These are phyloP conservation scores for Scheffersomyces ergatensis DNA, from an alignment of 805 yeast genomes.

Conservation along the genomic window DNA sequence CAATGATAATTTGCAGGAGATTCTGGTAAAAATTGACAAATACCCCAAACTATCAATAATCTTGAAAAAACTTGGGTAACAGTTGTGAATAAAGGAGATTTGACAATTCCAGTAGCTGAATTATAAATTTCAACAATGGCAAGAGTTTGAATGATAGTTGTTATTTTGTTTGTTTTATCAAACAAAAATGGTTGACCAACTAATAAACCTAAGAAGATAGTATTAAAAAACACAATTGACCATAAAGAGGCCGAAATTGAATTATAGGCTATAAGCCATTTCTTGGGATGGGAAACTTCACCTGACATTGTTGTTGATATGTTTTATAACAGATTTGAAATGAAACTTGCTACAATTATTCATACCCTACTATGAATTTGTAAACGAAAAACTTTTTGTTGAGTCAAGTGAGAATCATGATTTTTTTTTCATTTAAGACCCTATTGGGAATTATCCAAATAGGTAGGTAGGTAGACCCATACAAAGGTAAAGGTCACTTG, in stretches of 20 bases:
- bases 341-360: too few species aligned
- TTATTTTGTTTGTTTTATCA: slow-evolving; percentile 52
- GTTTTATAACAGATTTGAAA: too few species aligned
- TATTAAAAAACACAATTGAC: slow-evolving; percentile 39
- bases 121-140: slow-evolving; percentile 83
- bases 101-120: slow-evolving; percentile 74
- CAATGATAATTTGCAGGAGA: slow-evolving; percentile 60
- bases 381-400: too few species aligned
- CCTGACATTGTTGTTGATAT: too few species aligned
- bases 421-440: too few species aligned
- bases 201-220: slow-evolving; percentile 27
- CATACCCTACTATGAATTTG: too few species aligned
- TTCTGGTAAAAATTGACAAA: slow-evolving; percentile 71
- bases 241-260: slow-evolving; percentile 41
- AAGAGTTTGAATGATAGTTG: slow-evolving; percentile 68
- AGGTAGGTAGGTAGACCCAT: too few species aligned
- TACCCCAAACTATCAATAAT: slow-evolving; percentile 76
- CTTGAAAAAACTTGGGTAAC: slow-evolving; percentile 86
- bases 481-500: too few species aligned
- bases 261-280: slow-evolving; percentile 42
- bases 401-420: too few species aligned
- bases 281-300: slow-evolving; percentile 16
- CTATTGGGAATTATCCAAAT: too few species aligned
- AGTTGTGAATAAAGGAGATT: slow-evolving; percentile 83
- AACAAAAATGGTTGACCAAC: slow-evolving; percentile 69